Evolutionary conservation across 768 basidiomycete species (phyloP).

Genomic region (Boletus rubescentipes): DNA sequence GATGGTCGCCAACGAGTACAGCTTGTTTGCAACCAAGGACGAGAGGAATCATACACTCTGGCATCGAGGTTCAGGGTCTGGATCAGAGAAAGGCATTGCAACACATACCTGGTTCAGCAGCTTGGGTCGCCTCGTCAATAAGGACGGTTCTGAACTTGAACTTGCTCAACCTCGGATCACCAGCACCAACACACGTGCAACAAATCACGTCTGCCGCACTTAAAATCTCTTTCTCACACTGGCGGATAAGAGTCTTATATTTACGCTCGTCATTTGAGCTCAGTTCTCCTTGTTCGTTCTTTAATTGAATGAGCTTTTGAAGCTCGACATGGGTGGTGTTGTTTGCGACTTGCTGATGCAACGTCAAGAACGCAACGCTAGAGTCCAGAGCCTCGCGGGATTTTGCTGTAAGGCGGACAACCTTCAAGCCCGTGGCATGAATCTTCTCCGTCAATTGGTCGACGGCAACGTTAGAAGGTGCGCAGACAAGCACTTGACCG

Average conservation of each 20-base stretch:
- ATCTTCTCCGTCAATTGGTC: conserved; percentile 99
- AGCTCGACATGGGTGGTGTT: conserved; percentile 94
- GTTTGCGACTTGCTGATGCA: conserved; percentile 97
- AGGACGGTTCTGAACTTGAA: conserved; percentile 98
- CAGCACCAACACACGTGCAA: conserved; percentile 96
- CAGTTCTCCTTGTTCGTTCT: conserved; percentile 96
- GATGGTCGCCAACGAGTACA: conserved; percentile 96
- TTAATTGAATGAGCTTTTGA: conserved; percentile 96
- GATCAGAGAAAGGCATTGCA: neutral
- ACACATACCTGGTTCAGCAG: conserved; percentile 85
- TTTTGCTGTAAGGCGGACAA: conserved; percentile 96
- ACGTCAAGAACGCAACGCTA: conserved; percentile 88
- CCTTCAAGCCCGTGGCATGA: conserved; percentile 97
- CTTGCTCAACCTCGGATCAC: conserved; percentile 94
- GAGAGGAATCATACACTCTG: conserved; percentile 99
- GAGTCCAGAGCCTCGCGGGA: conserved; percentile 98
- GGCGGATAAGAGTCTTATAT: conserved; percentile 92
- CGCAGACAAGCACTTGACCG: conserved; percentile 97
- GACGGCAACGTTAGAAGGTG: conserved; percentile 98
- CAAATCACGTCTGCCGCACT: conserved; percentile 96
- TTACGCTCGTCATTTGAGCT: conserved; percentile 97
- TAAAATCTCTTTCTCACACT: conserved; percentile 97
- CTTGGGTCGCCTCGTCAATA: conserved; percentile 98
- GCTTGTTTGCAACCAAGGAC: conserved; percentile 98
- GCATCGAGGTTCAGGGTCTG: conserved; percentile 10